Percentiles rank a stretch among this genome's conserved stretches.
These are phyloP conservation scores for Plectosphaerella plurivora DNA, from an alignment of 2,329 filamentous ascomycete genomes.

Conservation along the genomic window DNA sequence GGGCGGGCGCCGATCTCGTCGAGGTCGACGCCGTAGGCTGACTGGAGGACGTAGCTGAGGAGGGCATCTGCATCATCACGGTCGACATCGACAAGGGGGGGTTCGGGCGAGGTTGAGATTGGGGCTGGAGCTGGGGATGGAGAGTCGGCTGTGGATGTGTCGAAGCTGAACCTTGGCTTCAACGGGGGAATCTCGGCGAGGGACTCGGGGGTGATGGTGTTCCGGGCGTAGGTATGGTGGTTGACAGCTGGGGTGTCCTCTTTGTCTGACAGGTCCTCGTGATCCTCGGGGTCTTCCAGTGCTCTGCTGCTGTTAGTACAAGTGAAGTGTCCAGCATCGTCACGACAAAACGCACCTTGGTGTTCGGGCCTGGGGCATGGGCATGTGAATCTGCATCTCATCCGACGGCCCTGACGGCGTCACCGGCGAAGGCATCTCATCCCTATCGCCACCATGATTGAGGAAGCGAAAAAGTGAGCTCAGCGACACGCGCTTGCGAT, in stretches of 20 bases:
- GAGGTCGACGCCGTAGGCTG: conserved; percentile 32
- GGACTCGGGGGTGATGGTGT: too few relatives aligned
- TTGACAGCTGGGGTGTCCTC: background rate
- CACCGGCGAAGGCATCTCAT: conserved; percentile 17
- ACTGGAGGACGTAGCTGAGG: conserved; percentile 29
- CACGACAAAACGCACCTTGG: conserved; percentile 16
- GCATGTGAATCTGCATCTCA: conserved; percentile 15
- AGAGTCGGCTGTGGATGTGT: conserved; percentile 9
- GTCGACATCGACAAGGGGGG: conserved; percentile 5
- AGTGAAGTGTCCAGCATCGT: conserved; percentile 16
- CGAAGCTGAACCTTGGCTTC: conserved; percentile 11
- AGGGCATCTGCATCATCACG: conserved; percentile 21
- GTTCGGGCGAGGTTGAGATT: conserved; percentile 12
- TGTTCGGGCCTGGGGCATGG: conserved; percentile 12
- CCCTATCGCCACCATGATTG: background rate
- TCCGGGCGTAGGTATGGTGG: too few relatives aligned
- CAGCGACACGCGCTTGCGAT: background rate
- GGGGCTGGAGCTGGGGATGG: conserved; percentile 12
- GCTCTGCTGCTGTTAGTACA: conserved; percentile 8
- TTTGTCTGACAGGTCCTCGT: background rate
- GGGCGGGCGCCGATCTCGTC: conserved; percentile 23
- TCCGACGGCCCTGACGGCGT: conserved; percentile 14
- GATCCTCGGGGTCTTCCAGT: conserved; percentile 3
- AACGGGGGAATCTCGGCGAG: conserved; percentile 1
- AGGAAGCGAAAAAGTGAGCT: background rate